A percentile compares a stretch with the other conserved stretches of the same genome.
Evolutionary conservation across 1,284 basidiomycete species (phyloP).

Genomic region (Boletus sp.): DNA sequence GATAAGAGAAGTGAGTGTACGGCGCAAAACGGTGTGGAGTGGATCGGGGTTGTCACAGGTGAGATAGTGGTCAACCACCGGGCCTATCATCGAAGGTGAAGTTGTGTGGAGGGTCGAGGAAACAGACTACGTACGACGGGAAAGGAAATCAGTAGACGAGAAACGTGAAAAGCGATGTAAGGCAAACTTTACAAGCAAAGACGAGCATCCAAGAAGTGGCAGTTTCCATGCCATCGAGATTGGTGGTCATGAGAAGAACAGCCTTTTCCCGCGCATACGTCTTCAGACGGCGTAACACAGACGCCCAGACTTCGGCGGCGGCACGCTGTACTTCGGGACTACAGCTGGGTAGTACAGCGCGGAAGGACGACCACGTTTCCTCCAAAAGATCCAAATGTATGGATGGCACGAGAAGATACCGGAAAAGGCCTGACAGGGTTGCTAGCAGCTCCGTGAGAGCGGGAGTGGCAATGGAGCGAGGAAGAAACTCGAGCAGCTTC

Average conservation of each 20-base stretch:
- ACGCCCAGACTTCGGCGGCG: constrained; percentile 80
- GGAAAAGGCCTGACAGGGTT: constrained; percentile 68
- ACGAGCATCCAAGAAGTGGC: constrained; percentile 70
- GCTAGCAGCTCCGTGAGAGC: constrained; percentile 67
- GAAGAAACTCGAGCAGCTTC: constrained; percentile 60
- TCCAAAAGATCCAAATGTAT: constrained; percentile 53
- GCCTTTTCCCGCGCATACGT: constrained; percentile 53
- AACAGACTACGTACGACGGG: constrained; percentile 54
- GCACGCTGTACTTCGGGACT: constrained; percentile 70
- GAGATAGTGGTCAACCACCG: constrained; percentile 61
- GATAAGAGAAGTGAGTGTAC: constrained; percentile 76
- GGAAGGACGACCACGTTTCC: constrained; percentile 60
- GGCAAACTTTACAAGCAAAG: constrained; percentile 70
- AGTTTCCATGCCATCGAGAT: constrained; percentile 54
- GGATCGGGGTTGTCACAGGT: constrained; percentile 44
- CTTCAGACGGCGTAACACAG: constrained; percentile 66
- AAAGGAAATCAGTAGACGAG: constrained; percentile 9
- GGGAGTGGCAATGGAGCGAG: constrained; percentile 57
- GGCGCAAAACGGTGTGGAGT: constrained; percentile 60
- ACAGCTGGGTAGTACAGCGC: constrained; percentile 56
- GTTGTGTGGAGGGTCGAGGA: constrained; percentile 81
- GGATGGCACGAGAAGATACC: constrained; percentile 67
- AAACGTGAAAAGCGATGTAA: not conserved
- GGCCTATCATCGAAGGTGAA: constrained; percentile 62
- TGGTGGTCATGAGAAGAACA: constrained; percentile 51